phyloP scores from a whole-genome alignment of 352 stramenopile species.

The Pythium chondricola region DNA sequence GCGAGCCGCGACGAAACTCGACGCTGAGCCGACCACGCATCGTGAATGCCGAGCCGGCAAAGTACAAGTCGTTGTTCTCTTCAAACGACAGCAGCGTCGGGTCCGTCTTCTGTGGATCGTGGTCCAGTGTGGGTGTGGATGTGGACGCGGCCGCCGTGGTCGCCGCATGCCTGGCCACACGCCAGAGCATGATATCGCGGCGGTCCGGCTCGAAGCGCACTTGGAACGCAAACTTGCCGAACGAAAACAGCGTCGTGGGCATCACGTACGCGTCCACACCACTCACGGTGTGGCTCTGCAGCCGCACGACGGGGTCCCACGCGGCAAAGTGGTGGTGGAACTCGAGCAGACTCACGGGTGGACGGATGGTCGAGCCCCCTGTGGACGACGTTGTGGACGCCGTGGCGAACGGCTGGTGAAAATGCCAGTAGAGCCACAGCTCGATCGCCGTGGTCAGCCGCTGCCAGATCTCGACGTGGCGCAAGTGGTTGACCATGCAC shows the following conservation, averaged over 20 bases:
- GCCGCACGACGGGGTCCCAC: conserved; percentile 29
- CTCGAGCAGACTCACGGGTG: conserved; percentile 32
- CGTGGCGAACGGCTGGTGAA: conserved; percentile 12
- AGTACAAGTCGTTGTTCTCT: neutral
- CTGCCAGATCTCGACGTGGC: conserved; percentile 40
- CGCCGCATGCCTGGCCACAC: conserved; percentile 24
- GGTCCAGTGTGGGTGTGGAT: no score
- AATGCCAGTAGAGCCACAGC: conserved; percentile 25
- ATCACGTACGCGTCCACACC: conserved; percentile 19
- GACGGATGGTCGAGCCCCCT: neutral
- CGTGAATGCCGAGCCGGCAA: conserved; percentile 6
- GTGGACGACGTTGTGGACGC: neutral
- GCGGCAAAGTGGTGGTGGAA: conserved; percentile 43
- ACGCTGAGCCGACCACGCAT: conserved; percentile 12
- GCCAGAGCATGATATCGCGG: conserved; percentile 37
- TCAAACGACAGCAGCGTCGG: neutral
- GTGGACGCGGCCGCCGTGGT: no score
- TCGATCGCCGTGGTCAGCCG: conserved; percentile 34
- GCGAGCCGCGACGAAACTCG: conserved; percentile 1
- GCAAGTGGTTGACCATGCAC: conserved; percentile 37
- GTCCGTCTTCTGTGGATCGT: conserved; percentile 3
- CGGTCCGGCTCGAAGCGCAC: conserved; percentile 29
- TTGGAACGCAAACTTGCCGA: conserved; percentile 33
- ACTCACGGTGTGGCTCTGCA: conserved; percentile 29
- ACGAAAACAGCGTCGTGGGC: conserved; percentile 25